Conservation (phyloP, 116 monocot genomes). For the Trichopus zeylanicus region DNA sequence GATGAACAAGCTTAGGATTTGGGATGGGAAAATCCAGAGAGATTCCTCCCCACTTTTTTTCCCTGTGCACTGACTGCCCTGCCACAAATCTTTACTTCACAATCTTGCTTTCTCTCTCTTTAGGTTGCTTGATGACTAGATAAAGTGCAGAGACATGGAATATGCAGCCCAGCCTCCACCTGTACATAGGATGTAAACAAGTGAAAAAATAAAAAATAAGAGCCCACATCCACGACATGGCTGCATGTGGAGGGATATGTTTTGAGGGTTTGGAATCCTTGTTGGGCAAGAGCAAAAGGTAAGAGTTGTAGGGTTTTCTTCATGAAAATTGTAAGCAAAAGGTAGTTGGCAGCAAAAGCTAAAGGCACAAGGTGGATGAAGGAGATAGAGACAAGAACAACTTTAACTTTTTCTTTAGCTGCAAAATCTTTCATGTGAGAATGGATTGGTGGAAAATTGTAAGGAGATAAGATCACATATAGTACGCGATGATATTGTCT, state of each 20-base stretch:
- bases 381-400: constrained; percentile 37
- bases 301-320: constrained; percentile 1
- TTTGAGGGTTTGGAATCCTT: not conserved
- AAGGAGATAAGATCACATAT: no score
- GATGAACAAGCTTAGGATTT: constrained; percentile 74
- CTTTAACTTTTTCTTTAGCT: constrained; percentile 37
- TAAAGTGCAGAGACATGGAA: constrained; percentile 32
- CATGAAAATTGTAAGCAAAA: constrained; percentile 12
- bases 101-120: not conserved
- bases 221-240: constrained; percentile 18
- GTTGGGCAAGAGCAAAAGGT: not conserved
- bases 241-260: no score
- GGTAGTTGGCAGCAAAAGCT: not conserved
- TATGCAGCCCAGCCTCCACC: not conserved
- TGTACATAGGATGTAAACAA: constrained; percentile 11
- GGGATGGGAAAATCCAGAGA: constrained; percentile 60
- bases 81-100: constrained; percentile 5
- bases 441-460: no score
- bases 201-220: not conserved
- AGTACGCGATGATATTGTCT: no score
- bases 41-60: constrained; percentile 81
- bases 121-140: constrained; percentile 60
- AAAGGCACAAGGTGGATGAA: not conserved
- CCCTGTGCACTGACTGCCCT: constrained; percentile 40
- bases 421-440: no score